phyloP scores from a whole-genome alignment of 208 protist species.

The Jaenimonas drosophilae region DNA sequence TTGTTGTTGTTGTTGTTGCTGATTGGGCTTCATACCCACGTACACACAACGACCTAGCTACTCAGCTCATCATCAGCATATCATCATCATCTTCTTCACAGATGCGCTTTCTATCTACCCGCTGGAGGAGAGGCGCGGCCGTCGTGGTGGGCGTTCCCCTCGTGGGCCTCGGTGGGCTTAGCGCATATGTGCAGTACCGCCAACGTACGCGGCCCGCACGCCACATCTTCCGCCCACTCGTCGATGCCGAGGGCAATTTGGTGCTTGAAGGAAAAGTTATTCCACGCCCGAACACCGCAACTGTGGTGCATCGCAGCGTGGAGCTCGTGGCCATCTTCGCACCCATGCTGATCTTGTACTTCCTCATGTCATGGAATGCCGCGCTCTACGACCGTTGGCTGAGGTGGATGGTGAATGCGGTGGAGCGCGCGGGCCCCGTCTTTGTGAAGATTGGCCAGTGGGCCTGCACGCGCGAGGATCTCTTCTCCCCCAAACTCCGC shows the following conservation, averaged over 20 bases:
- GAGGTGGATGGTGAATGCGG: slow-evolving; percentile 42
- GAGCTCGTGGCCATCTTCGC: slow-evolving; percentile 63
- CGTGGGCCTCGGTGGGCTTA: slow-evolving; percentile 30
- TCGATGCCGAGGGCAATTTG: slow-evolving; percentile 55
- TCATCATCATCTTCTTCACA: background rate
- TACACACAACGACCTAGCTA: slow-evolving; percentile 3
- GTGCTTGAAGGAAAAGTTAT: slow-evolving; percentile 49
- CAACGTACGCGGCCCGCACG: slow-evolving; percentile 26
- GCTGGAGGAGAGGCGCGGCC: slow-evolving; percentile 6
- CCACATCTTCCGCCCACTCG: slow-evolving; percentile 48
- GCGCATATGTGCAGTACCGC: slow-evolving; percentile 60
- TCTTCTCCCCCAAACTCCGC: slow-evolving; percentile 77
- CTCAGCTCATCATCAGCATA: no score
- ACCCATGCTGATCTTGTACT: slow-evolving; percentile 59
- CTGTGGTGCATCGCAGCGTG: slow-evolving; percentile 39
- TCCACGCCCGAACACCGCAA: slow-evolving; percentile 12
- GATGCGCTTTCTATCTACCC: slow-evolving; percentile 9
- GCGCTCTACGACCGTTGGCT: slow-evolving; percentile 68
- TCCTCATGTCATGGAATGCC: slow-evolving; percentile 43
- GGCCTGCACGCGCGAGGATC: slow-evolving; percentile 82
- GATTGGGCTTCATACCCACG: no score
- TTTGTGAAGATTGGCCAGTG: slow-evolving; percentile 91
- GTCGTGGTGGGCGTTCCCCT: slow-evolving; percentile 33
- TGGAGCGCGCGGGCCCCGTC: slow-evolving; percentile 75
- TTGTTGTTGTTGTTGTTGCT: no score